These are phyloP conservation scores for Theobroma grandiflorum DNA, from an alignment of 441 rosid genomes.

Conservation along the genomic window DNA sequence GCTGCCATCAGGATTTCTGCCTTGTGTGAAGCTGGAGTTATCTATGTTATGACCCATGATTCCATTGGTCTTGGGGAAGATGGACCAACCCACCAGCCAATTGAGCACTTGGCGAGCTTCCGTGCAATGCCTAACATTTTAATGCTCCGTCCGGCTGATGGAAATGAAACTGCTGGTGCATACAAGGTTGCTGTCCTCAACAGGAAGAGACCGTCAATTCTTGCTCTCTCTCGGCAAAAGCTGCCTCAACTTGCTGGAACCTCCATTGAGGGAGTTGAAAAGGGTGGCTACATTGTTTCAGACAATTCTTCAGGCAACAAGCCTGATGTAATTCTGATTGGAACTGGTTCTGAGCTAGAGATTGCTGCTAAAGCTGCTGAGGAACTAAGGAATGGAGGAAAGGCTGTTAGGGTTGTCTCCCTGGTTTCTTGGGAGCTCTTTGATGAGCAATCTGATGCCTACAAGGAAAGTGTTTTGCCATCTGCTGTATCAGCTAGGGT, in stretches of 20 bases:
- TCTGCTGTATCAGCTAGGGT: slow-evolving; percentile 74
- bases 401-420: slow-evolving; percentile 83
- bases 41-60: slow-evolving; percentile 94
- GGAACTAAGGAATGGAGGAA: slow-evolving; percentile 81
- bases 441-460: slow-evolving; percentile 70
- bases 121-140: slow-evolving; percentile 94
- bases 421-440: slow-evolving; percentile 89
- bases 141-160: slow-evolving; percentile 96
- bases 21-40: slow-evolving; percentile 73
- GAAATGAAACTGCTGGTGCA: slow-evolving; percentile 89
- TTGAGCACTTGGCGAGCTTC: slow-evolving; percentile 94
- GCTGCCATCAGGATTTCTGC: slow-evolving; percentile 89
- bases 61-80: slow-evolving; percentile 98
- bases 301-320: slow-evolving; percentile 83
- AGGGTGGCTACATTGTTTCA: slow-evolving; percentile 82
- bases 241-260: slow-evolving; percentile 83
- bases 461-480: slow-evolving; percentile 90
- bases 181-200: slow-evolving; percentile 75
- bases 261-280: slow-evolving; percentile 78
- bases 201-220: slow-evolving; percentile 80
- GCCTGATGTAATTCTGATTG: slow-evolving; percentile 81
- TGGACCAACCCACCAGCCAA: slow-evolving; percentile 95
- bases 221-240: slow-evolving; percentile 90
- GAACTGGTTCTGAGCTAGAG: slow-evolving; percentile 89
- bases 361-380: slow-evolving; percentile 80